A percentile compares a stretch with the other conserved stretches of the same genome.
These are phyloP conservation scores for Coemansia sp. DNA, from an alignment of 192 early-diverging fungal genomes.

Conservation along the genomic window DNA sequence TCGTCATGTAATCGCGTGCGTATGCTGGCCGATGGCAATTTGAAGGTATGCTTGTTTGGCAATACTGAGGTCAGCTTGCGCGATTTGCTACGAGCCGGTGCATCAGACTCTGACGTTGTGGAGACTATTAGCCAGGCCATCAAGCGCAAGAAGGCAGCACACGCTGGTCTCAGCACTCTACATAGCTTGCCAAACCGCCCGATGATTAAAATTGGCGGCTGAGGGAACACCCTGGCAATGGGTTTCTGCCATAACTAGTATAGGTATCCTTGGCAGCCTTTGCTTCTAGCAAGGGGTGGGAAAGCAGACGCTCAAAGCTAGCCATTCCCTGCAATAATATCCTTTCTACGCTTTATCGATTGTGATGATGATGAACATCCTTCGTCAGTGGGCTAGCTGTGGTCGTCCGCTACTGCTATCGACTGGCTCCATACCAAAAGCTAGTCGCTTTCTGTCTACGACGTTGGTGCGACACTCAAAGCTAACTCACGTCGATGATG, in stretches of 20 bases:
- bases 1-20: slow-evolving; percentile 90
- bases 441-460: not conserved
- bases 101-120: slow-evolving; percentile 65
- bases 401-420: not conserved
- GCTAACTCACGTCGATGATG: slow-evolving; percentile 76
- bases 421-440: not conserved
- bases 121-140: slow-evolving; percentile 75
- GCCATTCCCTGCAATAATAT: not conserved
- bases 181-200: slow-evolving; percentile 83
- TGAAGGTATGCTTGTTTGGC: slow-evolving; percentile 95
- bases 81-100: slow-evolving; percentile 68
- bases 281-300: not conserved
- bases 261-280: not conserved
- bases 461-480: not conserved
- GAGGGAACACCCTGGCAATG: slow-evolving; percentile 5
- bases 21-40: slow-evolving; percentile 89
- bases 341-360: not conserved
- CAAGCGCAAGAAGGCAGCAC: slow-evolving; percentile 85
- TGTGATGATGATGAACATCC: not conserved
- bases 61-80: slow-evolving; percentile 84
- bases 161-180: slow-evolving; percentile 90
- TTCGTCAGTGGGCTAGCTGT: not conserved
- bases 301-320: not conserved
- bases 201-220: slow-evolving; percentile 95
- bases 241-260: not conserved